Evolutionary conservation across 2,329 filamentous ascomycete species (phyloP).

Genomic region (Phyllosticta citrichinensis): DNA sequence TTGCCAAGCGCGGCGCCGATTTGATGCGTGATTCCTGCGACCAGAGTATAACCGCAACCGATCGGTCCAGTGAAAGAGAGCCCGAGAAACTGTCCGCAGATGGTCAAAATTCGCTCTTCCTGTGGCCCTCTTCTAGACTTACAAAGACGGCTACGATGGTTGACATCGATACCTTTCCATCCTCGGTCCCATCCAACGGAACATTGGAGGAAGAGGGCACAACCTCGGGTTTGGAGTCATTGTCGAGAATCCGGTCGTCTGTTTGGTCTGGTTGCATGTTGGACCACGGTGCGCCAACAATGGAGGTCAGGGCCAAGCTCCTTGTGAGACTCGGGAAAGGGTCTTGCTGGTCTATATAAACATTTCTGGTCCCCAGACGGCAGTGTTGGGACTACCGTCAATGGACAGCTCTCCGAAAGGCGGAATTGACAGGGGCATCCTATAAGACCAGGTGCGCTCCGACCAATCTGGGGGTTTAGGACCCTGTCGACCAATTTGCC

Average conservation of each 20-base stretch:
- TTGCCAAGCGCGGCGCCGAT: slow-evolving; percentile 14
- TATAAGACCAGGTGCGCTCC: neutral
- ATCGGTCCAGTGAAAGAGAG: slow-evolving; percentile 17
- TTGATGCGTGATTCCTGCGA: slow-evolving; percentile 16
- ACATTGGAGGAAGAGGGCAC: neutral
- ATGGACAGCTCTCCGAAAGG: neutral
- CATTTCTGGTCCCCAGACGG: neutral
- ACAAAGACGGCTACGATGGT: slow-evolving; percentile 7
- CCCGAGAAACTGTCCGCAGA: slow-evolving; percentile 15
- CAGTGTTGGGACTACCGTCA: neutral
- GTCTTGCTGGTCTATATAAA: neutral
- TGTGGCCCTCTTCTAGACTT: neutral
- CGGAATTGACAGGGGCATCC: neutral
- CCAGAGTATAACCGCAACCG: slow-evolving; percentile 16
- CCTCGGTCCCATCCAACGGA: neutral
- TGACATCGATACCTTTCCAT: slow-evolving; percentile 1
- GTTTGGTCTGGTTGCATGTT: neutral
- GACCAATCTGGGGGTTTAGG: neutral
- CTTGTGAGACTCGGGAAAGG: neutral
- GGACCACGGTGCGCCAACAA: neutral
- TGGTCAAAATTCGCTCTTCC: neutral
- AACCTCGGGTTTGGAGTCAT: neutral
- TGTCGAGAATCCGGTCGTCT: neutral
- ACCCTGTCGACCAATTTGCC: neutral
- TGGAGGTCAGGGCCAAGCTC: neutral